Conservation (phyloP, 805 yeast species). For the Zygosaccharomyces siamensis region DNA sequence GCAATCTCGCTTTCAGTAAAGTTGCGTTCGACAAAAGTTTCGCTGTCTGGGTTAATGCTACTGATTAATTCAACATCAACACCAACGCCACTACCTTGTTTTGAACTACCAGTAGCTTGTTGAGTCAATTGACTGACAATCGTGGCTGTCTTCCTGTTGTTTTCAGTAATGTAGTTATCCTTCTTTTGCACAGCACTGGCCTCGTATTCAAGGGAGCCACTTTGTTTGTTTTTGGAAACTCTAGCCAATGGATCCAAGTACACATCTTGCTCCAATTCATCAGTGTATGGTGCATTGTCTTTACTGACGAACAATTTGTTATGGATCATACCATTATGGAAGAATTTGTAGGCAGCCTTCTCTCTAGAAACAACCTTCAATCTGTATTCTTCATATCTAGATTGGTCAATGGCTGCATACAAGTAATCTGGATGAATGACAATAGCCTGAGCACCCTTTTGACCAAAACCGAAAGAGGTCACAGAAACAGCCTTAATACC, state of each 20-base stretch:
- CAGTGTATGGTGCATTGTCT: slow-evolving; percentile 88
- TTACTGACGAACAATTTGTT: slow-evolving; percentile 90
- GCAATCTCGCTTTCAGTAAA: slow-evolving; percentile 76
- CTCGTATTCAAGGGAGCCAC: slow-evolving; percentile 45
- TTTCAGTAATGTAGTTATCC: slow-evolving; percentile 40
- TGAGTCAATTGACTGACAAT: slow-evolving; percentile 55
- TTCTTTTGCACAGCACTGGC: slow-evolving; percentile 47
- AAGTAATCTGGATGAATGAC: slow-evolving; percentile 91
- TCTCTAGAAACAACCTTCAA: slow-evolving; percentile 73
- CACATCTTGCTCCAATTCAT: slow-evolving; percentile 81
- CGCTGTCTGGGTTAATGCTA: slow-evolving; percentile 79
- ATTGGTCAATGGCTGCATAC: slow-evolving; percentile 71
- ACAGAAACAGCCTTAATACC: slow-evolving; percentile 96
- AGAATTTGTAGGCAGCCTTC: slow-evolving; percentile 85
- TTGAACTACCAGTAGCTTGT: slow-evolving; percentile 29
- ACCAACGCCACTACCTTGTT: slow-evolving; percentile 60
- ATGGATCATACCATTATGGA: slow-evolving; percentile 90
- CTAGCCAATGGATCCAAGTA: slow-evolving; percentile 92
- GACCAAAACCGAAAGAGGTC: slow-evolving; percentile 98
- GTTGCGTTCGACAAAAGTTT: slow-evolving; percentile 86
- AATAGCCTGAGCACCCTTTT: slow-evolving; percentile 96
- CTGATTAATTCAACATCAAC: slow-evolving; percentile 92
- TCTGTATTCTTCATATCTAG: slow-evolving; percentile 66
- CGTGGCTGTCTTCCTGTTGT: slow-evolving; percentile 51
- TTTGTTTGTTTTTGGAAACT: slow-evolving; percentile 36